A percentile compares a stretch with the other conserved stretches of the same genome.
Conservation (phyloP, 306 rosid genomes). For the Trifolium fragiferum region DNA sequence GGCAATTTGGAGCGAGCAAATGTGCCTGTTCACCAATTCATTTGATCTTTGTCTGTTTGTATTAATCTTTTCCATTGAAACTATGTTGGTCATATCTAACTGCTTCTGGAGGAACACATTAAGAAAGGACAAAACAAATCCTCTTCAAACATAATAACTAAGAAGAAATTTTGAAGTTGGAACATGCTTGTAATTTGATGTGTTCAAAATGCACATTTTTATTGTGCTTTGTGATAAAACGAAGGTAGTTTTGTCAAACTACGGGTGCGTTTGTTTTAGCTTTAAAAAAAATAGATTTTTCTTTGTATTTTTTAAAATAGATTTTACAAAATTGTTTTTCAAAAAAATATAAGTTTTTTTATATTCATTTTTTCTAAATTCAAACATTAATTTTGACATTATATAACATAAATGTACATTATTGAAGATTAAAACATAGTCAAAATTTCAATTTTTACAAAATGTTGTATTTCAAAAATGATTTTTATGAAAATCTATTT, state of each 20-base stretch:
- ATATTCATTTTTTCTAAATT: no score
- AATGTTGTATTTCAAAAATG: no score
- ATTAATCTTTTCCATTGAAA: slow-evolving; percentile 37
- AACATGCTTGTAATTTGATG: slow-evolving; percentile 36
- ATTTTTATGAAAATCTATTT: no score
- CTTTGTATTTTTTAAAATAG: no score
- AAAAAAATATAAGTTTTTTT: no score
- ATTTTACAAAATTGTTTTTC: no score
- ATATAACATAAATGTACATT: no score
- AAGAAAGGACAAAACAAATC: slow-evolving; percentile 37
- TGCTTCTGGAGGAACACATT: slow-evolving; percentile 42
- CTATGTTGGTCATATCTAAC: slow-evolving; percentile 42
- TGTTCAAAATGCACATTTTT: slow-evolving; percentile 24
- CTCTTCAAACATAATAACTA: slow-evolving; percentile 39
- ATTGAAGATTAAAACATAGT: no score
- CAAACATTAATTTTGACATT: no score
- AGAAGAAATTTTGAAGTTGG: slow-evolving; percentile 19
- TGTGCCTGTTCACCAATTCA: slow-evolving; percentile 43
- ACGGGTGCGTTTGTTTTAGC: no score
- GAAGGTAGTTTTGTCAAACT: neutral
- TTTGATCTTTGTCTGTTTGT: slow-evolving; percentile 39
- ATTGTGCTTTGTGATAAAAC: slow-evolving; percentile 14
- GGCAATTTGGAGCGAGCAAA: slow-evolving; percentile 59
- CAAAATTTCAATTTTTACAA: no score
- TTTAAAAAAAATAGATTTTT: no score